phyloP scores from a whole-genome alignment of 129 eudicot genomes.

The Flaveria trinervia region DNA sequence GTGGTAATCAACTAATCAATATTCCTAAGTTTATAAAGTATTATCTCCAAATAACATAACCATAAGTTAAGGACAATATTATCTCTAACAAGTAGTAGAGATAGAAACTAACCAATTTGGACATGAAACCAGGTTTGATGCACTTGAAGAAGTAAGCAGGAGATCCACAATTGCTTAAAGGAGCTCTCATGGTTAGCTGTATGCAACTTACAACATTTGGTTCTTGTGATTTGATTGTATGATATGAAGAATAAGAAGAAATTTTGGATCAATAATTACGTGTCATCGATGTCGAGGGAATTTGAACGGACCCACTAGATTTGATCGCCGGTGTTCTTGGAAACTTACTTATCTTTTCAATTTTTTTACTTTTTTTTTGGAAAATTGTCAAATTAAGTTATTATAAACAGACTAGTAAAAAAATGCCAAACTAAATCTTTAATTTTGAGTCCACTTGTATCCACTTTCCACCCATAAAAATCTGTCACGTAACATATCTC shows the following conservation, averaged over 20 bases:
- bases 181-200: background rate
- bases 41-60: background rate
- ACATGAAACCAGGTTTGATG: conserved; percentile 15
- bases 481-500: no score
- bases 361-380: no score
- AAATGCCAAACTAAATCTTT: no score
- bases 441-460: no score
- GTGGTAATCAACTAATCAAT: background rate
- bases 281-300: no score
- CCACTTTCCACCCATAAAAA: no score
- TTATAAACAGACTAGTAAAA: no score
- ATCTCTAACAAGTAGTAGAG: background rate
- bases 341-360: no score
- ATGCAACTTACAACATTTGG: background rate
- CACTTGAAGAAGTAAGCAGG: conserved; percentile 21
- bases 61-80: background rate
- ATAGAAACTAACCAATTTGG: conserved; percentile 7
- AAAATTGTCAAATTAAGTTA: no score
- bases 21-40: no score
- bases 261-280: background rate
- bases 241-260: background rate
- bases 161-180: conserved; percentile 1
- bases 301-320: no score
- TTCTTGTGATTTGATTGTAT: background rate
- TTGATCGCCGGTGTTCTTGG: no score